Percentiles rank a stretch among this genome's conserved stretches.
Evolutionary conservation across 179 eudicot genomes (phyloP).

Genomic region (Carnegiea gigantea): DNA sequence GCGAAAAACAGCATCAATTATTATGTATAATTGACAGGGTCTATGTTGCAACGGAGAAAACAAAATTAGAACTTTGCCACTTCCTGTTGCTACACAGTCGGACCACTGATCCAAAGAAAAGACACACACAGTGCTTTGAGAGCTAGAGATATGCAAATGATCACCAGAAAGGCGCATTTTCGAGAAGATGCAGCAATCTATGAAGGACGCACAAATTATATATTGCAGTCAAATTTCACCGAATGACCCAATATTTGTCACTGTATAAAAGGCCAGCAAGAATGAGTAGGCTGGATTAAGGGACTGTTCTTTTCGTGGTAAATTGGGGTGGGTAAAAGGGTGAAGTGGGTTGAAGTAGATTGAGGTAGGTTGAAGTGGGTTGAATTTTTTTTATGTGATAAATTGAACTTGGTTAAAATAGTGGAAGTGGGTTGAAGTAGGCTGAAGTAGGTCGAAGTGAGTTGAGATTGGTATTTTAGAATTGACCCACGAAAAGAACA

Average conservation of each 20-base stretch:
- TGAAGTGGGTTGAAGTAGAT: too few relatives aligned
- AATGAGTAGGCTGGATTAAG: neutral
- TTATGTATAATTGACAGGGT: neutral
- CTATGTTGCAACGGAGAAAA: neutral
- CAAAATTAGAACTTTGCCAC: neutral
- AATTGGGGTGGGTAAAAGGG: too few relatives aligned
- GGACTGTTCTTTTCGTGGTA: too few relatives aligned
- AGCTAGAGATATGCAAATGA: neutral
- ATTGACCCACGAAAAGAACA: too few relatives aligned
- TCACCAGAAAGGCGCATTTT: neutral
- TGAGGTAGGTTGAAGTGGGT: too few relatives aligned
- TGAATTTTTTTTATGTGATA: too few relatives aligned
- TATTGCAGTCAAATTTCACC: neutral
- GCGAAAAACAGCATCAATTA: neutral
- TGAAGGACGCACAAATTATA: neutral
- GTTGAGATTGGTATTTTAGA: too few relatives aligned
- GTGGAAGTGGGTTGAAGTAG: too few relatives aligned
- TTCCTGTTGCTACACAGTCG: neutral
- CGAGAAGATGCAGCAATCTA: neutral
- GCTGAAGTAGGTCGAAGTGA: too few relatives aligned
- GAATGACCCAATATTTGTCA: neutral
- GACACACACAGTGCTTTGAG: neutral
- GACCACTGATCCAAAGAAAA: neutral
- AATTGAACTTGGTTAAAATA: too few relatives aligned
- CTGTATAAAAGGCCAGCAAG: neutral